These are phyloP conservation scores for Fusarium nanum DNA, from an alignment of 2,329 filamentous ascomycete genomes.

Conservation along the genomic window DNA sequence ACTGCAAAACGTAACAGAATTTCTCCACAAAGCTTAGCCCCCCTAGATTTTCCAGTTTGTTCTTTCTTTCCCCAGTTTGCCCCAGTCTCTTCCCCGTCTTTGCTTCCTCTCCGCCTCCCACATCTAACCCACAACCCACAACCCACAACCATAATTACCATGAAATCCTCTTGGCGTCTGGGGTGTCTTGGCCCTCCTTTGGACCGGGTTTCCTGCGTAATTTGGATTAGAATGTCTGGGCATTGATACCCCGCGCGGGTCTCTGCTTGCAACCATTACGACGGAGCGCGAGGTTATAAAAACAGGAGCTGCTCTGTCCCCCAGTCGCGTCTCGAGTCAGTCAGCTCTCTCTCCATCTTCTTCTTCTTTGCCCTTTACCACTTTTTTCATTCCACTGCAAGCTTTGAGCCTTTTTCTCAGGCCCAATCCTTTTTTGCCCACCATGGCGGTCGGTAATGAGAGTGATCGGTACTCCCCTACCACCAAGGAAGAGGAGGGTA, in stretches of 20 bases:
- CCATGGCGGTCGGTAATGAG: constrained; percentile 12
- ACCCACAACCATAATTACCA: background rate
- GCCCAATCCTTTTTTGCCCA: background rate
- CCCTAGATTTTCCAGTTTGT: background rate
- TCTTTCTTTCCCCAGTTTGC: constrained; percentile 11
- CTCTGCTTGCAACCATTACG: constrained; percentile 19
- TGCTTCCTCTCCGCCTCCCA: background rate
- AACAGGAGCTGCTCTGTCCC: constrained; percentile 4
- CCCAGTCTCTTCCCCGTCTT: constrained; percentile 8
- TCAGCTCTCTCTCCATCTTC: constrained; percentile 5
- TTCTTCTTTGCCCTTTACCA: background rate
- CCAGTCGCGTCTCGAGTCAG: constrained; percentile 13
- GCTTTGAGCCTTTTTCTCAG: background rate
- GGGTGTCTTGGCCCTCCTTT: constrained; percentile 10
- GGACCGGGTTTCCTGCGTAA: constrained; percentile 26
- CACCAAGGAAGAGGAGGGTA: constrained; percentile 27
- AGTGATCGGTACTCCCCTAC: constrained; percentile 21
- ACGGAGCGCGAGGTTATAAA: constrained; percentile 18
- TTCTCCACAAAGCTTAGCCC: constrained; percentile 26
- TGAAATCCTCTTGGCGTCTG: constrained; percentile 20
- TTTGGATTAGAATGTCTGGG: constrained; percentile 33
- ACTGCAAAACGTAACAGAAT: constrained; percentile 12
- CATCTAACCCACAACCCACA: background rate
- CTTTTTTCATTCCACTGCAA: background rate
- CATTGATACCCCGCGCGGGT: constrained; percentile 30